Evolutionary conservation across 345 rosid species (phyloP), one percentile per base, ranked within the genome.

Genomic region (Gossypioides kirkii): DNA sequence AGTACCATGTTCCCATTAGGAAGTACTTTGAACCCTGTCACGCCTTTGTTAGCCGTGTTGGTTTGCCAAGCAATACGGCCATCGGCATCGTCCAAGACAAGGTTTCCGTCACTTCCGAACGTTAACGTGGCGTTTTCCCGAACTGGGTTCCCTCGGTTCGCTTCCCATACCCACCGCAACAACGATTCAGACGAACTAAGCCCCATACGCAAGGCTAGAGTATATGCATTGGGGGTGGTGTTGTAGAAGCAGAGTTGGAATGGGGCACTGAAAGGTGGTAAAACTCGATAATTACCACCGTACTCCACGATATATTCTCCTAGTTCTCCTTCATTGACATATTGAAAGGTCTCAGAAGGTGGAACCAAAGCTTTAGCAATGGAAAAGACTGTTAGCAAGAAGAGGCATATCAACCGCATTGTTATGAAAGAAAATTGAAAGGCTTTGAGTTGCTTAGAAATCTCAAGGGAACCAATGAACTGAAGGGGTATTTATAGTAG

Each of bases 151-250:
- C 84, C 82, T 0, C 83, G 80, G 78, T 89, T 87, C 58, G 87
- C 93, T 72, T 84, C 86, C 89, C 89, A 85, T 0, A 83, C 91
- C 91, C 88, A 87, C 3, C 88, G 80, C 46, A 80, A 67, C 6
- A 79, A 46, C 11, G 88, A 80, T 55, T 82, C 84, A 0, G 87
- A 82, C 10, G 71, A 46, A 4, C 0, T 5, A 1, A 60, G 73
- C 72, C 77, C 88, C 91, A 87, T 83, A 8, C 87, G 78, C 0
- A 85, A 70, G 6, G 82, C 90, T 1, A 87, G 78, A 13, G 84
- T 85, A 69, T 62, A 85, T 42, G 82, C 81, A 45, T 83, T 77
- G 0, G 87, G 86, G 10, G 88, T 87, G 73, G 84, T 85, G 80
- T 83, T 82, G 63, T 81, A 87, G 77, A 87, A 85, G 62, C 81